Percentiles rank a stretch among this genome's conserved stretches.
Evolutionary conservation across 495 filamentous ascomycete species (phyloP).

Genomic region (Tuber indicum): DNA sequence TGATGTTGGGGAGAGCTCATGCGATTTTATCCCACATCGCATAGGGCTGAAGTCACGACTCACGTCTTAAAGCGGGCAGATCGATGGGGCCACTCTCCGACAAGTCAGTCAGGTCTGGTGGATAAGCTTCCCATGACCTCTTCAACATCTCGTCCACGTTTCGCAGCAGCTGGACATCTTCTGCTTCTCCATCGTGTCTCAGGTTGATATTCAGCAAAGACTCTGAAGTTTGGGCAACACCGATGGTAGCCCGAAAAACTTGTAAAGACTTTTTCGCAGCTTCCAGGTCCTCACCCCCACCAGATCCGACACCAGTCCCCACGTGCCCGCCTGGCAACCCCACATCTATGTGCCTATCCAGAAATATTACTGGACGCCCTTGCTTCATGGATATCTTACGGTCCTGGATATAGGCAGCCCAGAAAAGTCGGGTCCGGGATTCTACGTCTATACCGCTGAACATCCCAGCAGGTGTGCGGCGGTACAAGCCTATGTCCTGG

Average conservation of each 20-base stretch:
- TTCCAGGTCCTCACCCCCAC: slow-evolving; percentile 7
- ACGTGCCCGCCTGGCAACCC: slow-evolving; percentile 20
- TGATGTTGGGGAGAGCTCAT: background rate
- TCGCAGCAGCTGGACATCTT: slow-evolving; percentile 33
- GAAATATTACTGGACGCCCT: slow-evolving; percentile 35
- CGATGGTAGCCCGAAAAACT: slow-evolving; percentile 35
- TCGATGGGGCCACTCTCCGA: slow-evolving; percentile 29
- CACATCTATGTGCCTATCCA: slow-evolving; percentile 37
- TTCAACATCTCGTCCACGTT: slow-evolving; percentile 39
- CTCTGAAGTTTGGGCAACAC: slow-evolving; percentile 27
- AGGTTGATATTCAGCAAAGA: slow-evolving; percentile 26
- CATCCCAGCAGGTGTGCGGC: slow-evolving; percentile 27
- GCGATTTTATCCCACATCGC: background rate
- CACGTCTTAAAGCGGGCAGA: slow-evolving; percentile 39
- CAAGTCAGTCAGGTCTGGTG: slow-evolving; percentile 37
- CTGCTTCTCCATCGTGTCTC: slow-evolving; percentile 27
- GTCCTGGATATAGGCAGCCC: slow-evolving; percentile 41
- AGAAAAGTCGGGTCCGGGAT: slow-evolving; percentile 39
- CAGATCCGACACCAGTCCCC: background rate
- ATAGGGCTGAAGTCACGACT: slow-evolving; percentile 7
- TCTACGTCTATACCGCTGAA: slow-evolving; percentile 28
- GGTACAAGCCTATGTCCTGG: slow-evolving; percentile 40
- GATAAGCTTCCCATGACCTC: slow-evolving; percentile 39
- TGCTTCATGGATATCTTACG: slow-evolving; percentile 38
- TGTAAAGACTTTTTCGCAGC: slow-evolving; percentile 21